Base-by-base conservation (phyloP, 306 rosid species). In the Sechiopsis laciniata region DNA sequence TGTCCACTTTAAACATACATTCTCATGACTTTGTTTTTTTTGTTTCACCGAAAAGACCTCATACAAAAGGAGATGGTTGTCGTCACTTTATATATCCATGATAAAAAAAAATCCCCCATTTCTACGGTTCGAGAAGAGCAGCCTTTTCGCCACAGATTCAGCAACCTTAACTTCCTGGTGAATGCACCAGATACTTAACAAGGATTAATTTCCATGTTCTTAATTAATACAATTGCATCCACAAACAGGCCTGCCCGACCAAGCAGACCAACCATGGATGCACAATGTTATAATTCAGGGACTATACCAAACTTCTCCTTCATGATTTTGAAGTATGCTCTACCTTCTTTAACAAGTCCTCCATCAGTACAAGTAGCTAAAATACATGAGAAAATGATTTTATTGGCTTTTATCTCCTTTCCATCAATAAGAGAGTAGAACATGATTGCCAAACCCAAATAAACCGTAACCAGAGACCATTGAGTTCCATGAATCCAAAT, bases 311-410 rank as follows among this genome's bases (percentile, higher is more conserved):
- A 88, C 60, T 84, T 79, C 55, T 42, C 65, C 71, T 54, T 80
- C 96, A 84, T 86, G 76, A 77, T 74, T 62, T 80, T 83, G 78
- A 87, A 87, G 89, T 88, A 87, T 73, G 83, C 79, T 90, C 93
- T 81, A 22, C 88, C 93, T 80, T 90, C 89, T 75, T 84, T 71
- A 70, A 84, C 68, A 75, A 83, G 82, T 79, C 93, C 91, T 77
- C 86, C 91, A 80, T 90, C 93, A 72, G 89, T 82, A 80, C 91
- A 88, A 78, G 91, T 88, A 79, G 84, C 75, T 67, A 90, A 77
- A 79, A 90, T 84, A 12, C 88, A 81, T 77, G 84, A 80, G 73
- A 86, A 84, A 55, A 91, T 86, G 72, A 88, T 78, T 72, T 72
- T 82, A 78, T 86, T 90, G 5, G 93, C 91, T 65, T 77, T 82